These are phyloP conservation scores for Cupressus sempervirens DNA, from an alignment of 75 land plant species.

Conservation along the genomic window DNA sequence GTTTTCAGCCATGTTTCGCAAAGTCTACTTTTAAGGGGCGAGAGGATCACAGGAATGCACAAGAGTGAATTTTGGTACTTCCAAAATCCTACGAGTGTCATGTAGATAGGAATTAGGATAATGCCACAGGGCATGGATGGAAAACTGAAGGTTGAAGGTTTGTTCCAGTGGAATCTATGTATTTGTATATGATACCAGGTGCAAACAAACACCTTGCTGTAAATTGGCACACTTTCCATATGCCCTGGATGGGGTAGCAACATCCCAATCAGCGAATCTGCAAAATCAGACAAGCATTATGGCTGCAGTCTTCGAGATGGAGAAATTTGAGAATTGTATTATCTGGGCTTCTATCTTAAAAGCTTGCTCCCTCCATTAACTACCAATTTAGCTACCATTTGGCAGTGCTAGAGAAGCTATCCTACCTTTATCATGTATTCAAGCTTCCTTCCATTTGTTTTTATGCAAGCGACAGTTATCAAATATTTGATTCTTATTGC, in stretches of 20 bases:
- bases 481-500: background rate
- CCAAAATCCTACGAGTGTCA: background rate
- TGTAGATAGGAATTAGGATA: background rate
- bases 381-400: background rate
- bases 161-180: too few relatives aligned
- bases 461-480: background rate
- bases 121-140: background rate
- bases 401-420: background rate
- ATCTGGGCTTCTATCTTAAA: background rate
- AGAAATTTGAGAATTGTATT: too few relatives aligned
- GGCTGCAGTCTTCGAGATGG: background rate
- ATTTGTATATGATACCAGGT: too few relatives aligned
- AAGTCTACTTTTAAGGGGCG: background rate
- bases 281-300: background rate
- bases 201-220: background rate
- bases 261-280: background rate
- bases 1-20: background rate
- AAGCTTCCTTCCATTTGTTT: background rate
- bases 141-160: too few relatives aligned
- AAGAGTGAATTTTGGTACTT: too few relatives aligned
- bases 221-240: background rate
- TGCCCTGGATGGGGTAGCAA: background rate
- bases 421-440: background rate
- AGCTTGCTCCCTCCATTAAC: background rate
- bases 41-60: background rate